Evolutionary conservation across 1,284 basidiomycete genomes (phyloP).

Genomic region (Apiotrichum sp.): DNA sequence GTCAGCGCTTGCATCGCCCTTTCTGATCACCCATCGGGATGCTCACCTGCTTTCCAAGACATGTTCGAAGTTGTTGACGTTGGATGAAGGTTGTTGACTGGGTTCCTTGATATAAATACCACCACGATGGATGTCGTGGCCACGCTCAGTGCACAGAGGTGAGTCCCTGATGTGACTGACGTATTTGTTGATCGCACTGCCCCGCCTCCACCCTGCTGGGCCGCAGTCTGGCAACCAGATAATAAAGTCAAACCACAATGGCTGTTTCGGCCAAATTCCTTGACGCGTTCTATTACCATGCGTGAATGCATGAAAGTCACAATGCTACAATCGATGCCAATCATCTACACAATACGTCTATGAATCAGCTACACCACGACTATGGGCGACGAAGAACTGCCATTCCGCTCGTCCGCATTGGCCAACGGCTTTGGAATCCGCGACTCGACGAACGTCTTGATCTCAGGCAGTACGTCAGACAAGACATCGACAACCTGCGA

Average conservation of each 20-base stretch:
- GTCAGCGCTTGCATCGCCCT: neutral
- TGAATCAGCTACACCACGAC: neutral
- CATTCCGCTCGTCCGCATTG: neutral
- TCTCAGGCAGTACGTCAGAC: conserved; percentile 34
- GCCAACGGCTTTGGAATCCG: conserved; percentile 14
- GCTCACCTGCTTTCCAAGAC: conserved; percentile 34
- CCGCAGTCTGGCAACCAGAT: too few species aligned
- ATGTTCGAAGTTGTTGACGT: conserved; percentile 9
- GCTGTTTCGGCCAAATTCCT: too few species aligned
- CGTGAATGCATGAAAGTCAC: neutral
- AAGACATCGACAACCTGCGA: conserved; percentile 44
- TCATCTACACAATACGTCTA: neutral
- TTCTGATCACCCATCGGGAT: neutral
- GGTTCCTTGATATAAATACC: neutral
- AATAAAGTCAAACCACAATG: neutral
- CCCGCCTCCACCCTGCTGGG: too few species aligned
- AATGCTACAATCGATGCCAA: conserved; percentile 2
- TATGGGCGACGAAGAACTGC: neutral
- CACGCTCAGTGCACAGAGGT: too few species aligned
- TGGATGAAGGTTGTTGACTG: neutral
- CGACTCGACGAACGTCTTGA: conserved; percentile 35
- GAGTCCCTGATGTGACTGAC: neutral
- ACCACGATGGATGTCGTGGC: neutral
- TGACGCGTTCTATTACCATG: neutral
- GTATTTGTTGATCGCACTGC: neutral